Base-by-base conservation (phyloP, 345 rosid species). In the Rhizophora mangle region DNA sequence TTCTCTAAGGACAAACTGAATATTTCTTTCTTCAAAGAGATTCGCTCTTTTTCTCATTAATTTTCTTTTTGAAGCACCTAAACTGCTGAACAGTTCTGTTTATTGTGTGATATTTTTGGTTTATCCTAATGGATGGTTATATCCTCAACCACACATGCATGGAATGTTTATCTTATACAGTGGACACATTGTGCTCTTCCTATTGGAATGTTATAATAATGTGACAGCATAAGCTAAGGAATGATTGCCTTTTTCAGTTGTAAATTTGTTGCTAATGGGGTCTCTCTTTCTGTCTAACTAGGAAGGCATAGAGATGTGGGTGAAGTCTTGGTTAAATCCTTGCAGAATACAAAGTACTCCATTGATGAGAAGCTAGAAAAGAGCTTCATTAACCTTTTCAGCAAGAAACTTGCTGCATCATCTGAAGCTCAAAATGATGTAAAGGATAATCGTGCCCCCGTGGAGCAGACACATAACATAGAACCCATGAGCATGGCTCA, bases 311-410 rank as follows among this genome's bases (percentile, higher is more conserved):
- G 63, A 68, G 96, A 89, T 85, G 90, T 89, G 39, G 99, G 99
- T 62, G 97, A 85, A 78, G 82, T 61, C 61, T 65, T 95, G 82
- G 92, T 95, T 49, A 95, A 83, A 80, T 87, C 96, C 51, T 87
- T 95, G 52, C 97, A 92, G 77, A 87, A 84, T 61, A 81, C 95
- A 63, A 90, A 86, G 72, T 92, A 86, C 80, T 88, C 96, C 22
- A 80, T 95, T 75, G 92, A 95, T 67, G 97, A 95, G 78, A 90
- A 92, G 74, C 73, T 95, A 56, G 88, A 83, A n/a, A 82, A 86
- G 68, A 90, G 96, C 78, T 85, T 81, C 78, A 92, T 95, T 73
- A 76, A 71, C 67, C 76, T 90, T 71, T 92, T 92, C 66, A 62
- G 96, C 67, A 80, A 81, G 81, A 81, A 82, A 65, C 74, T 72